Base-by-base conservation (phyloP, 2,329 filamentous ascomycete species). In the Plenodomus lindquistii region DNA sequence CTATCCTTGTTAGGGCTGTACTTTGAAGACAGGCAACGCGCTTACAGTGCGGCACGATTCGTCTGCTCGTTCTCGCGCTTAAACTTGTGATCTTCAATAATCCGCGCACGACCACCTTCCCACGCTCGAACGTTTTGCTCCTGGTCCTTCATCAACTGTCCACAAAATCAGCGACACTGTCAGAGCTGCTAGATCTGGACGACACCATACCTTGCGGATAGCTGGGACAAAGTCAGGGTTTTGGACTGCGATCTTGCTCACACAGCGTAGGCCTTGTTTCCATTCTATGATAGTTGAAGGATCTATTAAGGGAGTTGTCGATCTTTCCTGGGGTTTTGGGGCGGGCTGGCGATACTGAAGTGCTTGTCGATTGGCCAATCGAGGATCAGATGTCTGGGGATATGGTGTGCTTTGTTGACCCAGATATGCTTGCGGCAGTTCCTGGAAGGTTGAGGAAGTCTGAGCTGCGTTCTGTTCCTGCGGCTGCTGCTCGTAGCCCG, bases 41-140 rank as follows among this genome's bases (percentile, higher is more conserved):
- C 79, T 53, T 69, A 82, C 79, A 85, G 60, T 1, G 84, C 78
- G 37, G 77, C 77, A 57, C 83, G 77, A 17, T 84, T 65, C 52
- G 78, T 78, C 55, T 76, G 76, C 53, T 82, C 79, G 42, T 79
- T 80, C 48, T 80, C 79, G 3, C 72, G 74, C 48, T 82, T 73
- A 1, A 74, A 70, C n/a, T 63, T 68, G 48, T 84, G 82, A 48
- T 79, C 80, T 24, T 75, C 69, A 5, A 83, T 60, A 19, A 85
- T 64, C 6, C 75, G 78, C 47, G 79, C 67, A 2, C 83, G 77
- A 1, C 77, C 78, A 20, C 74, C 67, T 72, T 79, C 83, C 77
- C 85, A 88, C 55, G 82, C 78, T 55, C 77, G 77, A 56, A 88
- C 84, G 58, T 87, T 81, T 35, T 79, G 76, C 59, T 84, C 79